phyloP scores from a whole-genome alignment of 2,329 filamentous ascomycete genomes.

The Dothistroma pini region DNA sequence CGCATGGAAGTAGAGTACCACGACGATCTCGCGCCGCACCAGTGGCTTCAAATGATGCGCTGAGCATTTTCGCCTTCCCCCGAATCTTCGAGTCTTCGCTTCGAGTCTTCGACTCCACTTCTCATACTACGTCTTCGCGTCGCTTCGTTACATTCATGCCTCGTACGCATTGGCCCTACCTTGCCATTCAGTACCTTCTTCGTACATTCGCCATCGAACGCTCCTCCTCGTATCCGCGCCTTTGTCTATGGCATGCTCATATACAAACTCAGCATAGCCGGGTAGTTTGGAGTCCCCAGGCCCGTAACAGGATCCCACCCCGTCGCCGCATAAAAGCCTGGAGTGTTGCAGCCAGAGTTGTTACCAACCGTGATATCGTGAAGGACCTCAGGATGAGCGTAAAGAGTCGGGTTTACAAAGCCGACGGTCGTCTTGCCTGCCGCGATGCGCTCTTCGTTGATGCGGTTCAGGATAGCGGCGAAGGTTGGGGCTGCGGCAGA shows the following conservation, averaged over 20 bases:
- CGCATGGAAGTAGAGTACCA: too few species aligned
- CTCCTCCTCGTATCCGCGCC: background rate
- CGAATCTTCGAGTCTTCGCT: background rate
- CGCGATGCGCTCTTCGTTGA: conserved; percentile 31
- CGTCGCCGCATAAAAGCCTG: conserved; percentile 5
- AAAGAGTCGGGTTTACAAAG: conserved; percentile 33
- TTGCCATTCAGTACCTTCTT: background rate
- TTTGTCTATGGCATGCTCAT: conserved; percentile 11
- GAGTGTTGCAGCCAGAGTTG: conserved; percentile 31
- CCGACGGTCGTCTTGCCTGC: conserved; percentile 29
- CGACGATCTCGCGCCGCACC: background rate
- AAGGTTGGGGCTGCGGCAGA: conserved; percentile 28
- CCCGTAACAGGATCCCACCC: conserved; percentile 34
- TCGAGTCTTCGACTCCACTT: background rate
- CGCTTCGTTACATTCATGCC: background rate
- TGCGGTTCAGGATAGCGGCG: conserved; percentile 28
- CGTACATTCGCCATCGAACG: background rate
- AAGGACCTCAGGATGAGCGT: conserved; percentile 38
- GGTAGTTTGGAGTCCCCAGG: conserved; percentile 23
- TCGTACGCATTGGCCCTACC: background rate
- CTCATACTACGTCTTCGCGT: background rate
- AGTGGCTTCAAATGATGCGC: background rate
- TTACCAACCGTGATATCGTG: conserved; percentile 38
- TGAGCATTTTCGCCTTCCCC: background rate
- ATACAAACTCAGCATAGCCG: conserved; percentile 20